Conservation (phyloP, 441 rosid species). For the Jatropha multifida region DNA sequence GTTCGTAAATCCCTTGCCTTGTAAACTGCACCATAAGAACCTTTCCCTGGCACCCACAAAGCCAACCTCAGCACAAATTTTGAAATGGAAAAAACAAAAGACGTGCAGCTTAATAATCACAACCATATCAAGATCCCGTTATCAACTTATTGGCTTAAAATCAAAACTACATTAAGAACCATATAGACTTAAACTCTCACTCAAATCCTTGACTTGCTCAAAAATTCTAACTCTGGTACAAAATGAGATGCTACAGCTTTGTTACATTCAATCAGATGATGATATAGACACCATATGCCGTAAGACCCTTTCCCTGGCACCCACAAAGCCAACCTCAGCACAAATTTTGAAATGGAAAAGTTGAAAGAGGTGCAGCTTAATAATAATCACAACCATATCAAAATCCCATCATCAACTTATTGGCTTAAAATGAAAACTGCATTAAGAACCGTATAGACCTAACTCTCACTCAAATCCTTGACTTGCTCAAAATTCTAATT, state of each 20-base stretch:
- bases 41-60: slow-evolving; percentile 72
- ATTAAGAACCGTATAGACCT: too few relatives aligned
- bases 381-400: too few relatives aligned
- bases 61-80: neutral
- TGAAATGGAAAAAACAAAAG: neutral
- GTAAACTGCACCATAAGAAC: slow-evolving; percentile 97
- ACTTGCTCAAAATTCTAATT: too few relatives aligned
- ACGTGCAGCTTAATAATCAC: neutral
- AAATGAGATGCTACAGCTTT: neutral
- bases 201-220: neutral
- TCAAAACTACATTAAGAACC: neutral
- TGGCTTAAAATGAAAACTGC: too few relatives aligned
- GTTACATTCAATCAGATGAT: too few relatives aligned
- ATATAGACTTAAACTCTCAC: neutral
- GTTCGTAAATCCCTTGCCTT: slow-evolving; percentile 95
- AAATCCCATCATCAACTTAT: too few relatives aligned
- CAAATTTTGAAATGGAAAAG: too few relatives aligned
- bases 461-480: too few relatives aligned
- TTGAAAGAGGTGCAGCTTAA: too few relatives aligned
- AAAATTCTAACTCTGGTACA: neutral
- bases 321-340: too few relatives aligned
- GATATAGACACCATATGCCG: too few relatives aligned
- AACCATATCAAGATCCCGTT: neutral
- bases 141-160: neutral
- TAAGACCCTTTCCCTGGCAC: too few relatives aligned